These are phyloP conservation scores for Tylopilus intermedius DNA, from an alignment of 768 basidiomycete genomes.

Conservation along the genomic window DNA sequence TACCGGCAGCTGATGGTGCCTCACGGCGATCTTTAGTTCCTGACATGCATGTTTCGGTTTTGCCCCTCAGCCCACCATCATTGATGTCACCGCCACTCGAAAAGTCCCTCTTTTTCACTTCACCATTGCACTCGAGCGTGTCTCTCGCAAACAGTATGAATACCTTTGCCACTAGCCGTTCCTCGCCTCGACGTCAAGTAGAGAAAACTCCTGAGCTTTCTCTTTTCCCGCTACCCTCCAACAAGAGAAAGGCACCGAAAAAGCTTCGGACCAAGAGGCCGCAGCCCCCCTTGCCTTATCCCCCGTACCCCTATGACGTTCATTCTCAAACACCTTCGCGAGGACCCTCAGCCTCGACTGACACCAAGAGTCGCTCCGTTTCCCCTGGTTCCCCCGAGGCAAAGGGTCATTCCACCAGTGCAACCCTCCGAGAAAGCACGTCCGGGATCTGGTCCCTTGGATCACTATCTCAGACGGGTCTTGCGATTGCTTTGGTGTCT, in stretches of 20 bases:
- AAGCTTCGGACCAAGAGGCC: slow-evolving; percentile 4
- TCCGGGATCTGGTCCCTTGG: slow-evolving; percentile 11
- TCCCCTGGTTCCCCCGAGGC: slow-evolving; percentile 9
- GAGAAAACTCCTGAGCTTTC: slow-evolving; percentile 10
- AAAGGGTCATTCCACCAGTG: slow-evolving; percentile 6
- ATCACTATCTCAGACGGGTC: slow-evolving; percentile 22
- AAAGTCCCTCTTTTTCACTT: slow-evolving; percentile 51
- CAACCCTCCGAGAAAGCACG: slow-evolving; percentile 1
- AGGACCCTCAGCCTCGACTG: neutral
- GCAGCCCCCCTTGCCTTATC: slow-evolving; percentile 19
- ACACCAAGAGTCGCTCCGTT: neutral
- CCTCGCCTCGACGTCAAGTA: neutral
- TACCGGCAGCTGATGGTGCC: neutral
- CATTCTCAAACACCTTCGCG: neutral
- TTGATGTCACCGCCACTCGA: slow-evolving; percentile 56
- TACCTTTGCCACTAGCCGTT: neutral
- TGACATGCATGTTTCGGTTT: slow-evolving; percentile 34
- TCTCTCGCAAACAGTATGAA: slow-evolving; percentile 14
- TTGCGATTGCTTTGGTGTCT: slow-evolving; percentile 20
- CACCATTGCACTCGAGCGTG: slow-evolving; percentile 9
- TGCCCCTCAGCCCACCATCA: slow-evolving; percentile 54
- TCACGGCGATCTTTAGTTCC: slow-evolving; percentile 15
- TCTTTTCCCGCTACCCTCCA: slow-evolving; percentile 19
- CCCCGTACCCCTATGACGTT: slow-evolving; percentile 16
- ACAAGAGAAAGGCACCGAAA: slow-evolving; percentile 2